Conservation (phyloP, 441 rosid species). For the Gossypium schwendimanii region DNA sequence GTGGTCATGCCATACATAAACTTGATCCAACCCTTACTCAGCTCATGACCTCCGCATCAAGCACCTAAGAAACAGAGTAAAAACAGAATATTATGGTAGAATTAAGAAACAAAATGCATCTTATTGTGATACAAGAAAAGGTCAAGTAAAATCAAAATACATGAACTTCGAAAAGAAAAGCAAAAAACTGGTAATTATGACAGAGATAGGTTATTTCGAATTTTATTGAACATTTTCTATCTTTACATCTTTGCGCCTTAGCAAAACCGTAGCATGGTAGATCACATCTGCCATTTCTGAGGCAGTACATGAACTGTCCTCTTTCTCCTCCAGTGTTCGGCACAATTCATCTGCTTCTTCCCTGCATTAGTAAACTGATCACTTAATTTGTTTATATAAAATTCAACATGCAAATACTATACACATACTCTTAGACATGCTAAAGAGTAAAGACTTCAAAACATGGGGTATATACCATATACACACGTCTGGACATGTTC, state of each 20-base stretch:
- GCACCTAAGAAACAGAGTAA: not conserved
- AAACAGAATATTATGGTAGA: not conserved
- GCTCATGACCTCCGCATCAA: not conserved
- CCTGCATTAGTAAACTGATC: slow-evolving; percentile 25
- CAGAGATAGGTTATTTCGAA: not conserved
- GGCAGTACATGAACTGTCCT: slow-evolving; percentile 43
- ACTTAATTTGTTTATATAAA: not conserved
- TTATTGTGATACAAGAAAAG: not conserved
- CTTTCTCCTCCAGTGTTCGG: slow-evolving; percentile 61
- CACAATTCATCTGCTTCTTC: slow-evolving; percentile 86
- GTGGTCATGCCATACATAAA: no score
- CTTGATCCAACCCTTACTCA: no score
- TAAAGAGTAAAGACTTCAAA: not conserved
- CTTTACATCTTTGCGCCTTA: slow-evolving; percentile 33
- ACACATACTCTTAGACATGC: not conserved
- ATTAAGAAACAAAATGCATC: not conserved
- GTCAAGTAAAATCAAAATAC: not conserved
- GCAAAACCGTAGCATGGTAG: slow-evolving; percentile 68
- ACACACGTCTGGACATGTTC: not conserved
- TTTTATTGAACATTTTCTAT: slow-evolving; percentile 40
- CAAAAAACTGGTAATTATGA: not conserved
- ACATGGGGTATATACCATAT: not conserved
- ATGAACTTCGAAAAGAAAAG: not conserved
- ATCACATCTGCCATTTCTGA: slow-evolving; percentile 81
- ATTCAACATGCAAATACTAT: not conserved